Conservation (phyloP, 176 grass and related monocot species). For the Lolium multiflorum region DNA sequence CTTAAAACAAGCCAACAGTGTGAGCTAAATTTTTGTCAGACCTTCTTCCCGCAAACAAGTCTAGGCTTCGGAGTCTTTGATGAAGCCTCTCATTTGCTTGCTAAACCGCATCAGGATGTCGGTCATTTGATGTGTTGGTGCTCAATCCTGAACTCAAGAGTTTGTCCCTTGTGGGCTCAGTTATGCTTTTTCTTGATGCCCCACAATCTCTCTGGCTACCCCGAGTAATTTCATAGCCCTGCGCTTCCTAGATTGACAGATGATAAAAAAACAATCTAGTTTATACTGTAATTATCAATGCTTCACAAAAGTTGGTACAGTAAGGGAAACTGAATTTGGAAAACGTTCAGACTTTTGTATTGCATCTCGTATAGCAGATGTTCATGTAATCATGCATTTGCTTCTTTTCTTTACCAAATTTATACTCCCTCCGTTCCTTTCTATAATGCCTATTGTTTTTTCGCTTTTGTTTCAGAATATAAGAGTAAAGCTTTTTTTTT, state of each 20-base stretch:
- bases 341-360: background rate
- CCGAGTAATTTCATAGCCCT: constrained; percentile 11
- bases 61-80: constrained; percentile 37
- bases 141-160: background rate
- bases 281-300: background rate
- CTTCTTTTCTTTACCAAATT: too few relatives aligned
- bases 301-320: background rate
- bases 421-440: too few relatives aligned
- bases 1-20: background rate
- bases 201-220: background rate
- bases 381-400: background rate
- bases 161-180: background rate
- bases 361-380: background rate
- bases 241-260: background rate
- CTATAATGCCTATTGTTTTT: too few relatives aligned
- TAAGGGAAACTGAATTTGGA: background rate
- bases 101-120: constrained; percentile 44
- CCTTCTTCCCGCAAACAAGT: constrained; percentile 37
- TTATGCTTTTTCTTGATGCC: background rate
- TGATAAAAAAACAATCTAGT: background rate
- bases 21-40: background rate
- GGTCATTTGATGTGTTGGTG: constrained; percentile 25
- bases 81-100: constrained; percentile 57
- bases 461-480: too few relatives aligned
- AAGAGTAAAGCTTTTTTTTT: too few relatives aligned